phyloP scores from a whole-genome alignment of 73 alveolate species.

The Stentor coeruleus region DNA sequence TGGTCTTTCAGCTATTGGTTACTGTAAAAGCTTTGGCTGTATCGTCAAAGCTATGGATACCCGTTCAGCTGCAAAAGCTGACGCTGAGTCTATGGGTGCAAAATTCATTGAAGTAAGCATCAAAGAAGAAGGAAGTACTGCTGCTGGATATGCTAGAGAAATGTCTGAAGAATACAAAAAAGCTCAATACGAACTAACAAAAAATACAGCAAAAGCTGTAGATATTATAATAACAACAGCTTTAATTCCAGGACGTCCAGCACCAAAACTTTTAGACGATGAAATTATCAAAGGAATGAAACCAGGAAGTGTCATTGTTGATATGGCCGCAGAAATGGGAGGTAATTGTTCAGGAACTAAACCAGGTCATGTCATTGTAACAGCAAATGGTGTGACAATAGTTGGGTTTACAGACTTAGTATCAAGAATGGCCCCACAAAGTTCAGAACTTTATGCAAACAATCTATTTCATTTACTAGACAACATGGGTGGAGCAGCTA shows the following conservation, averaged over 20 bases:
- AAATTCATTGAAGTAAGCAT: slow-evolving; percentile 63
- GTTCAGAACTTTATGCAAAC: slow-evolving; percentile 29
- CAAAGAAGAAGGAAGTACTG: slow-evolving; percentile 55
- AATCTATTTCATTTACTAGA: slow-evolving; percentile 1
- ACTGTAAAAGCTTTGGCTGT: slow-evolving; percentile 48
- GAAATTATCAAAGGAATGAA: slow-evolving; percentile 44
- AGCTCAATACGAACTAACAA: slow-evolving; percentile 54
- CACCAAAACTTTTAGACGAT: slow-evolving; percentile 48
- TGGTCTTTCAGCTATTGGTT: slow-evolving; percentile 55
- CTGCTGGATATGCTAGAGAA: slow-evolving; percentile 50
- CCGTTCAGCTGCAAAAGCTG: slow-evolving; percentile 53
- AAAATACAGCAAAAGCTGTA: slow-evolving; percentile 46
- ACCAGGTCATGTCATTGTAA: slow-evolving; percentile 38
- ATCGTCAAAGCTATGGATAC: slow-evolving; percentile 63
- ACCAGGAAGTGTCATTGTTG: slow-evolving; percentile 73
- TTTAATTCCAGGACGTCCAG: slow-evolving; percentile 58
- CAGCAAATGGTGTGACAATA: slow-evolving; percentile 45
- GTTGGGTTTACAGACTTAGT: slow-evolving; percentile 66
- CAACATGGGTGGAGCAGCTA: slow-evolving; percentile 21
- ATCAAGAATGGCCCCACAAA: slow-evolving; percentile 44
- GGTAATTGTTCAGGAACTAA: slow-evolving; percentile 57
- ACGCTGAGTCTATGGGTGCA: slow-evolving; percentile 71
- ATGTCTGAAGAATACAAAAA: slow-evolving; percentile 46
- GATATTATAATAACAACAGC: slow-evolving; percentile 67
- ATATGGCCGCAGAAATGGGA: slow-evolving; percentile 78